Base-by-base conservation (phyloP, 108 stramenopile genomes). In the Skeletonema marinoi region DNA sequence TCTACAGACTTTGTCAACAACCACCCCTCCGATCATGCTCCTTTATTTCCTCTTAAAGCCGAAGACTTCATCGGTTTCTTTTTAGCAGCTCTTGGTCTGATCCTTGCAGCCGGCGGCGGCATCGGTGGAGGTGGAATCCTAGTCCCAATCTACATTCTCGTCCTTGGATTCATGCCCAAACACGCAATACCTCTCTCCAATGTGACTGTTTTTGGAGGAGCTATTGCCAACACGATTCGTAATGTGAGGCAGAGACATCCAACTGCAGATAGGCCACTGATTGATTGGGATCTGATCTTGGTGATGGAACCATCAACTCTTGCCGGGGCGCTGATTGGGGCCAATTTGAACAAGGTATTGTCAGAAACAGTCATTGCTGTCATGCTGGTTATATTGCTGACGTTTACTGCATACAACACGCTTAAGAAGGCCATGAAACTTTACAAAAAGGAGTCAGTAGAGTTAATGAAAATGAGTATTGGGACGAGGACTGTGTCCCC, bases 281-380 rank as follows among this genome's bases (percentile, higher is more conserved):
- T 98, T 12, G 97, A 98, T 83, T 98, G 98, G 98, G 97, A 98
- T 75, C 78, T 98, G 30, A 97, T 98, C 59, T 98, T 7, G 92
- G n/a, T 97, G 12, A 98, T 98, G 97, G 98, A 98, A 80, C 98
- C 98, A 3, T 74, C 97, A 6, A 98, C 94, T 0, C 90, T 98
- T 68, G 94, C 93, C 1, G 98, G 98, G 8, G 97, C 98, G 7
- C 75, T 98, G 25, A 75, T 91, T 0, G 98, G 98, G 4, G 92
- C 96, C 64, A 92, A 94, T 54, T 44, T 93, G 5, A 95, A 95
- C 85, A 93, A 93, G 54, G 19, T 95, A 10, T 64, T 97, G 16
- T 86, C 89, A 12, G 93, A 92, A 59, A 54, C 61, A 11, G 56
- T 93, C 6, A 61, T 95, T 1, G 80, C 80, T 16, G 74, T 93